Percentiles rank a stretch among this genome's conserved stretches.
Conservation (phyloP, 208 protist genomes). For the Endotrypanum monterogeii region DNA sequence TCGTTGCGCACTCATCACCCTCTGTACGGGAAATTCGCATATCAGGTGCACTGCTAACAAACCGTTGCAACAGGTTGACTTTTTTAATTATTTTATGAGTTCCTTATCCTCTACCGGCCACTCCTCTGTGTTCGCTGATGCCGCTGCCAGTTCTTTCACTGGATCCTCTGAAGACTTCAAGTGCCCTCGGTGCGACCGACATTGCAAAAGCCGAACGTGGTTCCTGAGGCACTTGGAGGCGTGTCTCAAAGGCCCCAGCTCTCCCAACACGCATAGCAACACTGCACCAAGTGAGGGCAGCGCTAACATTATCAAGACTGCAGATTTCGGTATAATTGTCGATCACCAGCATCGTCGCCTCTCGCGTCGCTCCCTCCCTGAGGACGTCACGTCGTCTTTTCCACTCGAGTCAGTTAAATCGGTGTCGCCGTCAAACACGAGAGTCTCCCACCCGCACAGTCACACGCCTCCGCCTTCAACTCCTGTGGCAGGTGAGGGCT, state of each 20-base stretch:
- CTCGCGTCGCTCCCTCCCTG: conserved; percentile 7
- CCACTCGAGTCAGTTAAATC: conserved; percentile 17
- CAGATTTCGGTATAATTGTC: background rate
- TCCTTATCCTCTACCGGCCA: conserved; percentile 2
- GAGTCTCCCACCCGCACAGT: conserved; percentile 2
- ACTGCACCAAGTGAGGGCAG: conserved; percentile 14
- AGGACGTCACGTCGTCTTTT: conserved; percentile 1
- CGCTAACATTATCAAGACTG: background rate
- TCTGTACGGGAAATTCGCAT: background rate
- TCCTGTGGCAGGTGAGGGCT: background rate
- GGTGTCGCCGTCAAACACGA: conserved; percentile 3
- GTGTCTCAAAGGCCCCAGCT: conserved; percentile 15
- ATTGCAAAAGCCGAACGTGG: conserved; percentile 33
- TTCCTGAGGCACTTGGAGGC: conserved; percentile 32
- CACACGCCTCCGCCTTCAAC: background rate
- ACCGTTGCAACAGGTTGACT: background rate
- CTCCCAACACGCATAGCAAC: background rate
- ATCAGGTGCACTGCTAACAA: background rate
- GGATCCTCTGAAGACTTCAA: conserved; percentile 4
- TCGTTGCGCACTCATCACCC: no score
- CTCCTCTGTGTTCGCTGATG: conserved; percentile 7
- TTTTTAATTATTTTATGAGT: conserved; percentile 11
- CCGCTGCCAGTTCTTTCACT: background rate
- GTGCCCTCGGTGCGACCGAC: conserved; percentile 27
- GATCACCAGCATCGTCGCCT: conserved; percentile 3